Evolutionary conservation across 169 alveolate genomes (phyloP), one percentile per base, ranked within the genome.

Genomic region (Sarcocystis neurona): DNA sequence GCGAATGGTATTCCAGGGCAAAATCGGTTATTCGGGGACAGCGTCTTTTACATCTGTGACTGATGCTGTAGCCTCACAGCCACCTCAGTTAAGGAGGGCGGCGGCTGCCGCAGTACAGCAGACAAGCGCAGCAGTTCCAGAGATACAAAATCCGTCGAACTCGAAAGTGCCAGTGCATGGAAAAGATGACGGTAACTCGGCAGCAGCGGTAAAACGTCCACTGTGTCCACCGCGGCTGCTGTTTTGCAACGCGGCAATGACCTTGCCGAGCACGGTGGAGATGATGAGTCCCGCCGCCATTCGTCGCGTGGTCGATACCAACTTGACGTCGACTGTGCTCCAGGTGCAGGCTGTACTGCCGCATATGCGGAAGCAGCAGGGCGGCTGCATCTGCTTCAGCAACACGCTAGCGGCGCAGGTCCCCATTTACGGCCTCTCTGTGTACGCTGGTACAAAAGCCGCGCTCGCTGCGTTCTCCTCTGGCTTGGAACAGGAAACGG

Each of bases 371-470:
- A 20, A 84, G 72, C 43, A 77, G 30, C 44, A 48, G 37, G 72
- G 66, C 82, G 93, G 93, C 48, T 82, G 77, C 39, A 72, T 90
- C 37, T 85, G 88, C 58, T 79, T 90, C 88, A 84, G 68, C 43
- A 90, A 85, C 56, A 90, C 91, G 84, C 41, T 84, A 23, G 90
- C 91, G 12, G 84, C 91, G 6, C 60, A 84, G 34, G 88, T 79
- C 47, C 93, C 93, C 53, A 85, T 90, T 32, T 90, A 90, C 72
- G 93, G 93, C 0, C 39, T 85, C 44, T 41, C 93, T 0, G 84
- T 77, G 53, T 90, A 90, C 84, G 60, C 90, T 30, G 91, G 91
- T 23, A 85, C 93, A 47, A 90, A 90, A 27, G 77, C 84, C 27
- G 93, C 91, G 23, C 74, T 90, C 48, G 43, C 32, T 32, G 87